Evolutionary conservation across 1,284 basidiomycete genomes (phyloP).

Genomic region (Cutaneotrichosporon cavernicola): DNA sequence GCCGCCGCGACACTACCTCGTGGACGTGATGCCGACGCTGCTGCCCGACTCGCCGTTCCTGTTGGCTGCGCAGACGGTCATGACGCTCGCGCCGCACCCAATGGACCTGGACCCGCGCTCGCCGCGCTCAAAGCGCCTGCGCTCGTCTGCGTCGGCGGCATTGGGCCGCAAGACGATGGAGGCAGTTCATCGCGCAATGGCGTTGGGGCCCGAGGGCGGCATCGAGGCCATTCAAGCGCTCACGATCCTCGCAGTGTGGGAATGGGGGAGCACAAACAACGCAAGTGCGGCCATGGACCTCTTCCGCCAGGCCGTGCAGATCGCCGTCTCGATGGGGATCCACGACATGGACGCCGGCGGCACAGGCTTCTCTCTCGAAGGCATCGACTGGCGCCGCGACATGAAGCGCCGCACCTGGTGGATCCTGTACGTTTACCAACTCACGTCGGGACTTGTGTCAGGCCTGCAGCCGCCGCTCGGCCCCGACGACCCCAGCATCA

Average conservation of each 20-base stretch:
- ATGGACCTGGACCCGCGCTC: conserved; percentile 46
- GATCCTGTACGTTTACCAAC: conserved; percentile 46
- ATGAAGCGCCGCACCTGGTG: conserved; percentile 53
- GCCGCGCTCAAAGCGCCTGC: conserved; percentile 40
- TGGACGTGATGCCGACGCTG: conserved; percentile 37
- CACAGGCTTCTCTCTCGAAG: conserved; percentile 36
- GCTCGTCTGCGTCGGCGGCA: conserved; percentile 34
- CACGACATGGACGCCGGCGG: conserved; percentile 43
- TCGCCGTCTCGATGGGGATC: conserved; percentile 50
- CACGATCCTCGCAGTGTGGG: conserved; percentile 49
- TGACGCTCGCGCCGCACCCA: conserved; percentile 48
- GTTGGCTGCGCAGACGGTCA: conserved; percentile 49
- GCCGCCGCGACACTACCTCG: conserved; percentile 43
- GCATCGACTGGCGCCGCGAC: conserved; percentile 47
- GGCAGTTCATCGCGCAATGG: conserved; percentile 24
- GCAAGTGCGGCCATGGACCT: conserved; percentile 34
- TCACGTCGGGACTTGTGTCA: conserved; percentile 36
- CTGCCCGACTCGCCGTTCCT: conserved; percentile 49
- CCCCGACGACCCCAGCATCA: conserved; percentile 47
- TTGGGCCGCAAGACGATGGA: conserved; percentile 32
- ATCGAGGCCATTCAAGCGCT: conserved; percentile 50
- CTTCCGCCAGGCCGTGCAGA: conserved; percentile 37
- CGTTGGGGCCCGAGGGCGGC: conserved; percentile 15
- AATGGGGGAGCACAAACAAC: conserved; percentile 48
- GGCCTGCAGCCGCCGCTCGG: conserved; percentile 37